Percentiles rank a stretch among this genome's conserved stretches.
These are phyloP conservation scores for Suhomyces coccinellae DNA, from an alignment of 1,139 yeast species.

Conservation along the genomic window DNA sequence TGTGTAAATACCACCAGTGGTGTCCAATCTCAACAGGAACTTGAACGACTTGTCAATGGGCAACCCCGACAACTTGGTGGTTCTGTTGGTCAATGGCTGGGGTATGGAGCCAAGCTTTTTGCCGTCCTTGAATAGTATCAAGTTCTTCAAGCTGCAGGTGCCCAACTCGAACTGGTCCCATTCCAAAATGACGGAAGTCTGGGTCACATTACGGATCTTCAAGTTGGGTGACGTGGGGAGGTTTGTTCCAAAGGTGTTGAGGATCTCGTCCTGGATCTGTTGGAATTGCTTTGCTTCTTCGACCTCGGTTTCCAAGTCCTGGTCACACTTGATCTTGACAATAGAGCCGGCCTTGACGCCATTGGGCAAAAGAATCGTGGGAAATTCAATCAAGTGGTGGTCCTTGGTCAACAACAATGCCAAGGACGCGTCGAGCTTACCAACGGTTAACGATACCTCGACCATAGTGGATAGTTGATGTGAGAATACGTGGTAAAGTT, in stretches of 20 bases:
- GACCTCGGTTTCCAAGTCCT: constrained; percentile 69
- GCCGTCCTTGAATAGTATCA: constrained; percentile 78
- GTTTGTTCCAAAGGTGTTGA: constrained; percentile 67
- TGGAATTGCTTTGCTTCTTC: constrained; percentile 61
- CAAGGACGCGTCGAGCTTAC: constrained; percentile 91
- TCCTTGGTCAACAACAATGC: constrained; percentile 88
- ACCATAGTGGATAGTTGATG: constrained; percentile 48
- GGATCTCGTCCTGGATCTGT: constrained; percentile 70
- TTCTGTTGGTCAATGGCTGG: constrained; percentile 73
- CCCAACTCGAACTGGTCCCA: constrained; percentile 91
- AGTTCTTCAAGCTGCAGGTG: constrained; percentile 73
- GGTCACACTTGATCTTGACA: constrained; percentile 80
- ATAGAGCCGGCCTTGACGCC: constrained; percentile 95
- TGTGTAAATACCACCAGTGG: constrained; percentile 82
- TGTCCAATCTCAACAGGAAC: constrained; percentile 77
- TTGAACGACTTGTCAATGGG: constrained; percentile 82
- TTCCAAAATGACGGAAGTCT: constrained; percentile 90
- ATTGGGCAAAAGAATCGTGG: constrained; percentile 86
- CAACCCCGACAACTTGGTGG: constrained; percentile 87
- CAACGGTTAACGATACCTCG: constrained; percentile 90
- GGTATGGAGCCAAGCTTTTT: constrained; percentile 83
- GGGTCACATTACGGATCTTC: constrained; percentile 76
- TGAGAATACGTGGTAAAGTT: constrained; percentile 3
- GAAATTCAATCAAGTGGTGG: constrained; percentile 94
- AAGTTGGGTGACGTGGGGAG: constrained; percentile 76